Base-by-base conservation (phyloP, 2,329 filamentous ascomycete species). In the Alternaria sp. region DNA sequence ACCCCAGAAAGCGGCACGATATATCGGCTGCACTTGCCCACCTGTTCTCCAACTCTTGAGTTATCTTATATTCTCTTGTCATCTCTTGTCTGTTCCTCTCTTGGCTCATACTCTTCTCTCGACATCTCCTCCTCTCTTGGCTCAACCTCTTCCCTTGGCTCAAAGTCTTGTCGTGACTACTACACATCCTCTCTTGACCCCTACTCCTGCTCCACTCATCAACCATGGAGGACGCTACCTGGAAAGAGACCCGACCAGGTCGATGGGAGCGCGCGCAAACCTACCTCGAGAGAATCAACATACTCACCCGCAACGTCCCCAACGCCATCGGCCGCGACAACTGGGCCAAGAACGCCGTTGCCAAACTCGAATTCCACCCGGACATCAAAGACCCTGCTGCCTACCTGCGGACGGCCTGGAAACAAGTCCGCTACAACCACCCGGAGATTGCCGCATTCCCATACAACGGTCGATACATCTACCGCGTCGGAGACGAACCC, bases 351-450 rank as follows among this genome's bases (percentile, higher is more conserved):
- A 72, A 65, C 7, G 71, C 69, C 14, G 68, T 72, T 33, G 70
- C 70, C 18, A 73, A 71, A 49, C 70, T 73, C 43, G 64, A 67
- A 37, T 73, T 73, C 53, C 47, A 69, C 45, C 68, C 70, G 5
- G 44, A 56, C 4, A 60, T 73, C 23, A 68, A 66, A 30, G 69
- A 73, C 26, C 71, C 71, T 11, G 70, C 58, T 21, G 41, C 56
- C 14, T 68, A 68, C 25, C 63, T 73, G 4, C 55, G 59, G 43
- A 61, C 57, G 41, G 71, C 71, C 10, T 73, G 71, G 71, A 73
- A 72, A 55, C 71, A 73, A 53, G 71, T 73, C n/a, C 68, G 71
- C 28, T 73, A 70, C 65, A 72, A 68, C 56, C 70, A 70, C 44
- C 71, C 71, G 3, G 71, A 73, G 54, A 65, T 73, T 21, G 71